phyloP scores from a whole-genome alignment of 352 stramenopile species.

The Pythium coloratum region DNA sequence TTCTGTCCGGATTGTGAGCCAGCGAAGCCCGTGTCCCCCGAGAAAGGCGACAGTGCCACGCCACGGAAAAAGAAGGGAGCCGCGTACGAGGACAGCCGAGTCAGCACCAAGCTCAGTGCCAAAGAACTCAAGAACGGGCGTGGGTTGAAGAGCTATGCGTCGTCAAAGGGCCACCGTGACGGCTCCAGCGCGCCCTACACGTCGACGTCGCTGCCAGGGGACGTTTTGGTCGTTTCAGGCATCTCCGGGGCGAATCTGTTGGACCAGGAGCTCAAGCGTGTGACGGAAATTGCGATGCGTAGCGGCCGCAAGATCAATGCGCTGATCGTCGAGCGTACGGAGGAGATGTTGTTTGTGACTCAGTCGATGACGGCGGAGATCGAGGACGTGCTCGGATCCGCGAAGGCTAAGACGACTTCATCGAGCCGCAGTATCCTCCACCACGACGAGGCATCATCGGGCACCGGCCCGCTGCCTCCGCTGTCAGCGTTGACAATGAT shows the following conservation, averaged over 20 bases:
- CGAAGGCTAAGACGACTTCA: neutral
- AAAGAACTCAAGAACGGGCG: conserved; percentile 13
- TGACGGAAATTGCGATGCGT: conserved; percentile 73
- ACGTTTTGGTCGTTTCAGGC: neutral
- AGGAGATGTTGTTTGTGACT: conserved; percentile 72
- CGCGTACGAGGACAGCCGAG: neutral
- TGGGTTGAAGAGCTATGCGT: conserved; percentile 7
- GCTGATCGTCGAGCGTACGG: conserved; percentile 72
- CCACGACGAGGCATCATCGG: conserved; percentile 33
- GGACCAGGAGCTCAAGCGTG: conserved; percentile 56
- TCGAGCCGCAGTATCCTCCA: conserved; percentile 21
- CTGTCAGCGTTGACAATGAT: conserved; percentile 36
- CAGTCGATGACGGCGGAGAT: conserved; percentile 53
- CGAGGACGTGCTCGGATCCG: conserved; percentile 27
- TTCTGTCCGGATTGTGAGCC: conserved; percentile 81
- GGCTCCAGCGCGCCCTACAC: conserved; percentile 1
- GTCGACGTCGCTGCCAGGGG: neutral
- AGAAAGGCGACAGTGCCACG: conserved; percentile 31
- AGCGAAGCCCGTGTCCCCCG: conserved; percentile 26
- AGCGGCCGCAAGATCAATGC: conserved; percentile 71
- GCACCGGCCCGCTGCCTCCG: conserved; percentile 23
- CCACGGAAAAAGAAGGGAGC: conserved; percentile 35
- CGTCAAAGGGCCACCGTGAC: conserved; percentile 14
- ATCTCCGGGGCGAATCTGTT: conserved; percentile 3
- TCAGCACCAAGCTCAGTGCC: conserved; percentile 8